A percentile compares a stretch with the other conserved stretches of the same genome.
Evolutionary conservation across 768 basidiomycete genomes (phyloP).

Genomic region (Hemileccinum impolitum): DNA sequence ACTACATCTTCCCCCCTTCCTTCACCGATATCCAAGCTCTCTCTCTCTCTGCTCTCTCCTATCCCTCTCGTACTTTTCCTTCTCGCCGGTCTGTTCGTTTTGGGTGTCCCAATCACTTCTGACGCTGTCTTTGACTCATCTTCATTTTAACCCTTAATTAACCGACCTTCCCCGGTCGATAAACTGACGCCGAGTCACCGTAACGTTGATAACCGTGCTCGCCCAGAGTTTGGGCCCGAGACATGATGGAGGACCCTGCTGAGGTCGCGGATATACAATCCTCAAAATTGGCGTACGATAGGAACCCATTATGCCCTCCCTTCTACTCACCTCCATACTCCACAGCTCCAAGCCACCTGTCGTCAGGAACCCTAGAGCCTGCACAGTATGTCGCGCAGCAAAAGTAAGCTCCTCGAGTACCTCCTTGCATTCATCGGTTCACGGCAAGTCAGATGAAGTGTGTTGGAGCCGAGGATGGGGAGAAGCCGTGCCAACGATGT

Average conservation of each 20-base stretch:
- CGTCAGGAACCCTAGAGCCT: constrained; percentile 57
- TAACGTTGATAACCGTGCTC: constrained; percentile 37
- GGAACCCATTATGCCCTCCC: constrained; percentile 4
- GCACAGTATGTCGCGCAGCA: constrained; percentile 81
- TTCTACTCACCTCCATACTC: constrained; percentile 6
- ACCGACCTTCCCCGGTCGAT: constrained; percentile 40
- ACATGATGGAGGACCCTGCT: constrained; percentile 28
- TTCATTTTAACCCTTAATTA: constrained; percentile 37
- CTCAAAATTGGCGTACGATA: constrained; percentile 28
- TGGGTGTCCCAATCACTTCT: constrained; percentile 1
- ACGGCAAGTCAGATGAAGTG: constrained; percentile 73
- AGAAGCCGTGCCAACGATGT: constrained; percentile 79
- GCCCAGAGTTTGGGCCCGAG: constrained; percentile 12
- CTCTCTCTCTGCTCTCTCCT: constrained; percentile 10
- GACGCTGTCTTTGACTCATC: constrained; percentile 12
- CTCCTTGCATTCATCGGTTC: constrained; percentile 12
- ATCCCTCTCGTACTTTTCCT: constrained; percentile 4
- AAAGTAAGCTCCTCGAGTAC: constrained; percentile 48
- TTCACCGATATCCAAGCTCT: constrained; percentile 28
- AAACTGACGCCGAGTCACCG: constrained; percentile 40
- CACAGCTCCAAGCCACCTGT: constrained; percentile 42
- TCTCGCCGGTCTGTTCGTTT: not conserved
- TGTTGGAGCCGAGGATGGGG: constrained; percentile 83
- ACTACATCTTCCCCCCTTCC: constrained; percentile 27
- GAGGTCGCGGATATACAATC: constrained; percentile 30